Evolutionary conservation across 1,284 basidiomycete genomes (phyloP), one percentile per base, ranked within the genome.

Genomic region (Ceratobasidium sp.): DNA sequence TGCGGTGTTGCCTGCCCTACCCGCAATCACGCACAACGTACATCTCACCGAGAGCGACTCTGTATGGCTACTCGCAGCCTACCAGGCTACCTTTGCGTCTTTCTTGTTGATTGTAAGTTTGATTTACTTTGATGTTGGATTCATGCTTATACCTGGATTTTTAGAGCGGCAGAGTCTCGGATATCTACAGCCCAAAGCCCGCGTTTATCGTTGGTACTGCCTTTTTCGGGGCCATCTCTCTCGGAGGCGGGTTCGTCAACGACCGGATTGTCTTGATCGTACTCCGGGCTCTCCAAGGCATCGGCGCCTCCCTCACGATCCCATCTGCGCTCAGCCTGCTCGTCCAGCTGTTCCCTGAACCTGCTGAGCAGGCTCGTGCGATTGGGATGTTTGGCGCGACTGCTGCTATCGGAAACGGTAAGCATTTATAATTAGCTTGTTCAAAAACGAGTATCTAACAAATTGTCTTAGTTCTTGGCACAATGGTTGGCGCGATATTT

Each of bases 401-500:
- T 76, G 88, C 86, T 23, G 86, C 85, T 10, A 78, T 87, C 17
- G 88, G 85, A 13, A 86, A 88, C 79, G 84, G 88, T 88, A 77
- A 33, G 86, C n/a, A n/a, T 71, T 48, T 17, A 3, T 3, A 5
- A 6, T 3, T n/a, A 17, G 28, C 28, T 17, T 13, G 44, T 13
- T 13, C 13, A 13, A 46, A 46, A 46, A 46, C 13, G 44, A 7
- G 44, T 13, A 7, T 13, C 6, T 46, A 46, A 13, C 13, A 46
- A 46, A 7, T 7, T 46, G 7, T 13, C 13, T 6, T 46, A 46
- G 84, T 85, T 12, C 79, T 85, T n/a, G 84, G 84, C 6, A 79
- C 85, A 44, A 62, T 85, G 38, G 80, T 85, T 20, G 84, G 84
- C 17, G 85, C 84, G 0, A 48, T 83, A 12, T 82, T 86, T 23